Evolutionary conservation across 78 protist genomes (phyloP).

Genomic region (Emiliania huxleyi): DNA sequence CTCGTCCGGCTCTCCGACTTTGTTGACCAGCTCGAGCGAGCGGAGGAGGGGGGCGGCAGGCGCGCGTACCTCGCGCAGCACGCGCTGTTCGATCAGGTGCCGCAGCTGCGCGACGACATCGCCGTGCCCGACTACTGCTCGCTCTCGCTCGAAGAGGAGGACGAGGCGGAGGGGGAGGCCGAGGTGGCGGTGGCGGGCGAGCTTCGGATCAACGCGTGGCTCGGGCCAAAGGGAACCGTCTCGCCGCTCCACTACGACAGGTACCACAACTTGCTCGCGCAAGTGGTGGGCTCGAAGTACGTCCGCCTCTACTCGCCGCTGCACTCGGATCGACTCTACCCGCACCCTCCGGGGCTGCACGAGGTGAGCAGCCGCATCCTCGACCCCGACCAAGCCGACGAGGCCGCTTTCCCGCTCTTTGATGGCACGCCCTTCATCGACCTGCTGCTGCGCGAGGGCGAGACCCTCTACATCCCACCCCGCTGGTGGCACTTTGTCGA

Average conservation of each 20-base stretch:
- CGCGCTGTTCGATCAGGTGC: neutral
- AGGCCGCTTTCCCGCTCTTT: neutral
- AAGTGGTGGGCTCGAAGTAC: conserved; percentile 65
- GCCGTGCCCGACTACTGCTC: neutral
- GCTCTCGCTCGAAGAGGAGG: neutral
- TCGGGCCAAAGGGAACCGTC: conserved; percentile 62
- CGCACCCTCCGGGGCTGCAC: neutral
- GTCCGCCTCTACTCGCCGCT: conserved; percentile 36
- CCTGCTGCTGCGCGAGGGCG: neutral
- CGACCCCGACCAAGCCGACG: neutral
- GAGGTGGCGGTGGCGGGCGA: too few species aligned
- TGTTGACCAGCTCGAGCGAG: neutral
- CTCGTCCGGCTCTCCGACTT: conserved; percentile 14
- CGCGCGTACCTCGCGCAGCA: neutral
- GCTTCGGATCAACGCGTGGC: conserved; percentile 21
- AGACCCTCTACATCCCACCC: conserved; percentile 10
- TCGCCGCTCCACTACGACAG: conserved; percentile 70
- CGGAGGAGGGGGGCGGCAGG: neutral
- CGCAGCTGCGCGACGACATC: neutral
- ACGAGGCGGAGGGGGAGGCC: too few species aligned
- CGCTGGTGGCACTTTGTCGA: conserved; percentile 14
- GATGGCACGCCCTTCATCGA: neutral
- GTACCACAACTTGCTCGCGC: conserved; percentile 60
- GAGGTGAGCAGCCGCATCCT: neutral
- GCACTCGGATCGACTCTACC: neutral